Percentiles rank a stretch among this genome's conserved stretches.
These are phyloP conservation scores for Pseudogymnoascus sp. DNA, from an alignment of 2,329 filamentous ascomycete species.

Conservation along the genomic window DNA sequence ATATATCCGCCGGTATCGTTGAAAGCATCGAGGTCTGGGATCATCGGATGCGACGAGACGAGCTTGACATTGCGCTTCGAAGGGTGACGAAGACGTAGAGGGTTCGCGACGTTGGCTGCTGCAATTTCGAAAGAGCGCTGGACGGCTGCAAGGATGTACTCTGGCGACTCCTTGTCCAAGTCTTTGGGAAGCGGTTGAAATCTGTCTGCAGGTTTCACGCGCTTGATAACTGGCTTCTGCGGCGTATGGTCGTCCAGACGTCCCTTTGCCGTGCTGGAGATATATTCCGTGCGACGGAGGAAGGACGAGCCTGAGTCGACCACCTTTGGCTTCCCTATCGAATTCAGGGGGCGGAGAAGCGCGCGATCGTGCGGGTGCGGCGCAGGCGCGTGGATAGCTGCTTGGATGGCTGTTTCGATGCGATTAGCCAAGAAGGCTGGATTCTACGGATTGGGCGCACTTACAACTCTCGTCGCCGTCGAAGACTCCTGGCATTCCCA, in stretches of 20 bases:
- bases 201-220: constrained; percentile 41
- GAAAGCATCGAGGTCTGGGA: constrained; percentile 61
- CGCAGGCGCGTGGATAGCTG: constrained; percentile 59
- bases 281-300: constrained; percentile 92
- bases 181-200: constrained; percentile 34
- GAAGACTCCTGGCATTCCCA: constrained; percentile 91
- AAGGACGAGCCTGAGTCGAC: constrained; percentile 79
- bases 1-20: constrained; percentile 62
- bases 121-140: constrained; percentile 52
- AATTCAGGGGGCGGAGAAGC: constrained; percentile 73
- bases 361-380: constrained; percentile 77
- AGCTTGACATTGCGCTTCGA: constrained; percentile 47
- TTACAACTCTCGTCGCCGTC: constrained; percentile 90
- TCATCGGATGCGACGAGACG: constrained; percentile 50
- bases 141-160: constrained; percentile 60
- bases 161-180: constrained; percentile 51
- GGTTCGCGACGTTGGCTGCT: constrained; percentile 45
- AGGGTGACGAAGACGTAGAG: constrained; percentile 47
- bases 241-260: constrained; percentile 41
- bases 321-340: constrained; percentile 74
- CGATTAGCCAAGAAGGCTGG: constrained; percentile 11
- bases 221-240: constrained; percentile 26
- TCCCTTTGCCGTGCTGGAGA: constrained; percentile 51
- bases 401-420: constrained; percentile 63
- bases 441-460: constrained; percentile 23